Evolutionary conservation across 768 basidiomycete species (phyloP), one percentile per base, ranked within the genome.

Genomic region (Cystobasidium onofrii): DNA sequence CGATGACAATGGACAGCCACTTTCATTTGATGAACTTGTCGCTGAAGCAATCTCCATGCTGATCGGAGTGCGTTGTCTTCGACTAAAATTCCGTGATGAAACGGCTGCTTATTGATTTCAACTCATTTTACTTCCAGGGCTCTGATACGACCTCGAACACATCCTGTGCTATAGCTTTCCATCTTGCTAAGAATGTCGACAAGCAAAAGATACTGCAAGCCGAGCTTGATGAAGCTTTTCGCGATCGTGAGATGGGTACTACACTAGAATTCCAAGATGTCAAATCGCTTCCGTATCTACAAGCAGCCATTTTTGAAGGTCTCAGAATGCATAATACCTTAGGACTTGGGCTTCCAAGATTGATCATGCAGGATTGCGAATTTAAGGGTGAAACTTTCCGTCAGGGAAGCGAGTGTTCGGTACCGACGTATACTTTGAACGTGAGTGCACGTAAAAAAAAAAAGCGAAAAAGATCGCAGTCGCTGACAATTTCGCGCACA

Each of bases 91-190:
- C 13, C n/a, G n/a, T 25, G 54, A 9, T 23, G 31, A 9, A 23
- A 57, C n/a, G n/a, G n/a, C n/a, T n/a, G 54, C 54, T 55, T 12
- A 55, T 6, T 23, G 23, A 31, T 12, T 18, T 55, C 23, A 20
- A 12, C 29, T 33, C 13, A 15, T 15, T 20, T 18, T 25, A 18
- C 2, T 39, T 39, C 13, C 13, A 61, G 4, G 92, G 92, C 0
- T 90, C 89, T 1, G 92, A 96, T 78, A 96, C 92, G 0, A 94
- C 93, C 0, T 92, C 92, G 55, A 95, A 95, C 83, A 92, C 91
- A 18, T 90, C 90, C 3, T 92, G 90, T 77, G 92, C 91, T 13
- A 91, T 93, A 78, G 85, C 90, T 23, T 92, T 91, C 83, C 86
- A 91, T 79, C 85, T 96, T 74, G 89, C 90, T 4, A 82, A 82